phyloP scores from a whole-genome alignment of 805 yeast species.

The Candida morakotiae region DNA sequence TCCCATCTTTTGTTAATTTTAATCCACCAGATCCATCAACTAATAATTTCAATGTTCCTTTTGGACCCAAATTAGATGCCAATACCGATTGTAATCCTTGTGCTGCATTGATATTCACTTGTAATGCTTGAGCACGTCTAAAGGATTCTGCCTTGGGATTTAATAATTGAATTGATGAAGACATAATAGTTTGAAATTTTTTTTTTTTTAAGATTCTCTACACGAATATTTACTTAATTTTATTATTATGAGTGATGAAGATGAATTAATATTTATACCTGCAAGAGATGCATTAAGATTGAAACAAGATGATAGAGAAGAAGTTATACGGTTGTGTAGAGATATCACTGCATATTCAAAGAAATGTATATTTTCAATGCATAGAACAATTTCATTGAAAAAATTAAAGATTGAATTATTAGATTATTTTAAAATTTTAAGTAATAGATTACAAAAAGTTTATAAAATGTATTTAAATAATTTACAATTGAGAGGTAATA shows the following conservation, averaged over 20 bases:
- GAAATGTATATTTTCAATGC: slow-evolving; percentile 25
- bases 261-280: slow-evolving; percentile 15
- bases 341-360: slow-evolving; percentile 38
- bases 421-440: slow-evolving; percentile 11
- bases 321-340: slow-evolving; percentile 29
- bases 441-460: slow-evolving; percentile 8
- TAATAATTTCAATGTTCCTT: slow-evolving; percentile 92
- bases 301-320: slow-evolving; percentile 30
- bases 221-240: not conserved
- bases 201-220: slow-evolving; percentile 1
- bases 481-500: slow-evolving; percentile 13
- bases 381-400: slow-evolving; percentile 10
- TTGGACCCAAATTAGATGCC: slow-evolving; percentile 91
- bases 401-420: slow-evolving; percentile 10
- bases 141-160: slow-evolving; percentile 98
- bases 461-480: slow-evolving; percentile 11
- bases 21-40: slow-evolving; percentile 97
- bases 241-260: slow-evolving; percentile 1
- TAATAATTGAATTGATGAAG: slow-evolving; percentile 59
- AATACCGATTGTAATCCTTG: slow-evolving; percentile 93
- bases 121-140: slow-evolving; percentile 90
- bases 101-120: slow-evolving; percentile 94
- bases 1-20: slow-evolving; percentile 95
- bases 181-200: not conserved
- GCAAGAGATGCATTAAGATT: slow-evolving; percentile 16